Base-by-base conservation (phyloP, 768 basidiomycete species). In the Mycena chlorophos region DNA sequence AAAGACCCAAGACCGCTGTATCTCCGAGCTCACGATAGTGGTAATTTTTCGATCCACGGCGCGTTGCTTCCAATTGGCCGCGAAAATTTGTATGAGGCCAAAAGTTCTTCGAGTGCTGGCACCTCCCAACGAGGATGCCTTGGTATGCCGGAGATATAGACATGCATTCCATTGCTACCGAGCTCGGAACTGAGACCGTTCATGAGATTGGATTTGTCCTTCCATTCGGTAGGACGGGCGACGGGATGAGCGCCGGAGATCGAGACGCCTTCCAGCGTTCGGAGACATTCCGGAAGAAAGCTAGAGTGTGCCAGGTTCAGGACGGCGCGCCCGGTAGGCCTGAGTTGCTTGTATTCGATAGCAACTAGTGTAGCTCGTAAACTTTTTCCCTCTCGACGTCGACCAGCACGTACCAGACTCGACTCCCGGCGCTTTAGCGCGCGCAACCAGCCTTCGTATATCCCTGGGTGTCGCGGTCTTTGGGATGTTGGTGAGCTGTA, bases 141-240 rank as follows among this genome's bases (percentile, higher is more conserved):
- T 0, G 88, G 86, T 34, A 90, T 64, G 2, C 89, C 89, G 66
- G 73, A 79, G 1, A 89, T 62, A 5, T 83, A 75, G 22, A 90
- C 88, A 49, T 74, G 75, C 57, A 68, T 81, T 10, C 82, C 83
- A 30, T 70, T 68, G 40, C 80, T 75, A 10, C 14, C 37, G 2
- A 62, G 46, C 47, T 62, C 51, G 3, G 58, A 37, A 55, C 51
- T 14, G 38, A 55, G 28, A 4, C 48, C 31, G 50, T 52, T 39
- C 19, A 64, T 1, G 37, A 39, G 12, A 37, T 39, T 30, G 56
- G 38, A 62, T 69, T 43, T 54, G 62, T n/a, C 5, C 46, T 57
- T 30, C 62, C 60, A 25, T 4, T 40, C 8, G 27, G 31, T 54
- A 23, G 77, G 63, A n/a, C 66, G 54, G 0, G 81, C 74, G 2